Evolutionary conservation across 163 green algal genomes (phyloP), one percentile per base, ranked within the genome.

Genomic region (Prototheca cutis): DNA sequence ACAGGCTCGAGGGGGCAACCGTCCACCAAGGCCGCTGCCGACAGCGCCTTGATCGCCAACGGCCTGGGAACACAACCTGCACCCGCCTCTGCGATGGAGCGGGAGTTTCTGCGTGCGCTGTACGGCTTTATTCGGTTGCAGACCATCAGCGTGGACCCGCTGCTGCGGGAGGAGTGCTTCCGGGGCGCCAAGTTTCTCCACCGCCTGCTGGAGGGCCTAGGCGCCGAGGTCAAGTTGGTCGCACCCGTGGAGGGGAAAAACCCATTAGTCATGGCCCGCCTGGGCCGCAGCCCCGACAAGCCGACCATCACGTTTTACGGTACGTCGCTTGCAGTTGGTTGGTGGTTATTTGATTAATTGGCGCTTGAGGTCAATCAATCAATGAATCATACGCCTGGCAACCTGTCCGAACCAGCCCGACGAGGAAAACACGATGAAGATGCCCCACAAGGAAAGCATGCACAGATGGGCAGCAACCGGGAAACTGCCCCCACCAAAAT

Each of bases 241-340:
- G 66, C 64, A 40, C 54, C 74, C 1, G 40, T 74, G 8, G 80
- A 90, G 29, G 77, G 72, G 47, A 81, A 74, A 57, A 95, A 94
- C 73, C 90, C 90, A 0, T 73, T 96, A 18, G 87, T 97, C 8
- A 74, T 97, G 19, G 90, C 82, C 3, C 75, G 87, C 2, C 72
- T 97, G 23, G 88, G 86, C 0, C 51, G 71, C 27, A 73, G 85
- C 68, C 66, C 78, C 4, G 39, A 66, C 32, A 61, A 70, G 34
- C 86, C 80, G 33, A 95, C 88, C 3, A 70, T 94, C 27, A 84
- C 71, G 3, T 94, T 93, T 68, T 95, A 95, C 49, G 87, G 56
- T 55, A 31, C 25, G 39, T n/a, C n/a, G n/a, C n/a, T n/a, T n/a
- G n/a, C n/a, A n/a, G n/a, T n/a, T n/a, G n/a, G n/a, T n/a, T n/a